Percentiles rank a stretch among this genome's conserved stretches.
Evolutionary conservation across 2,329 filamentous ascomycete genomes (phyloP).

Genomic region (Paecilomyces variotii): DNA sequence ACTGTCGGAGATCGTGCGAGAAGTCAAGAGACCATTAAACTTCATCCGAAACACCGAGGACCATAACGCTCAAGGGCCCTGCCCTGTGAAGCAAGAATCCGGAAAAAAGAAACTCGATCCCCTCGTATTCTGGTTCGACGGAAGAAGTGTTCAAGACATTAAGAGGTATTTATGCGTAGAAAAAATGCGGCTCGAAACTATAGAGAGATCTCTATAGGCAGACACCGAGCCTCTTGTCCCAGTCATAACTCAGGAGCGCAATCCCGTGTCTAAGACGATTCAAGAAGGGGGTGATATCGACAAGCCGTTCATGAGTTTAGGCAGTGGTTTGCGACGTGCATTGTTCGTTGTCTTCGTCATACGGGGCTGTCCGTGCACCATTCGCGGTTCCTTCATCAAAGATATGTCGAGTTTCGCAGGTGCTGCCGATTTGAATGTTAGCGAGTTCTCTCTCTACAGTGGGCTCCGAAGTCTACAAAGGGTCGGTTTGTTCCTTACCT

Average conservation of each 20-base stretch:
- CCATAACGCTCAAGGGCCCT: neutral
- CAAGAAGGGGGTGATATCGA: conserved; percentile 28
- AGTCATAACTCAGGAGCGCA: neutral
- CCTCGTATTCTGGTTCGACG: neutral
- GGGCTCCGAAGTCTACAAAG: neutral
- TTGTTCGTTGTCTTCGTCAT: conserved; percentile 41
- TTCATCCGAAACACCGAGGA: neutral
- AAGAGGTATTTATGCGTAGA: neutral
- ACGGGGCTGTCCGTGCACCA: conserved; percentile 78
- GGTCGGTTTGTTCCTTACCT: conserved; percentile 28
- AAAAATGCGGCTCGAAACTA: neutral
- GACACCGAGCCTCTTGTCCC: neutral
- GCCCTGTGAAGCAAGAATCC: neutral
- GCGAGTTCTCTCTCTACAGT: neutral
- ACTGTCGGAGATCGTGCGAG: neutral
- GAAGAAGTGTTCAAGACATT: neutral
- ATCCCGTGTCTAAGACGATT: neutral
- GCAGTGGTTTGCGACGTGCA: conserved; percentile 34
- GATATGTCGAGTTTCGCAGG: conserved; percentile 77
- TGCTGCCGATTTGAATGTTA: conserved; percentile 14
- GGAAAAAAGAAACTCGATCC: neutral
- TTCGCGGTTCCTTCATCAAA: conserved; percentile 84
- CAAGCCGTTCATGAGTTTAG: conserved; percentile 35
- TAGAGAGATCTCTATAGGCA: neutral
- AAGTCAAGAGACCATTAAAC: neutral